Conservation (phyloP, 257 asterid species). For the Dorcoceras hygrometricum region DNA sequence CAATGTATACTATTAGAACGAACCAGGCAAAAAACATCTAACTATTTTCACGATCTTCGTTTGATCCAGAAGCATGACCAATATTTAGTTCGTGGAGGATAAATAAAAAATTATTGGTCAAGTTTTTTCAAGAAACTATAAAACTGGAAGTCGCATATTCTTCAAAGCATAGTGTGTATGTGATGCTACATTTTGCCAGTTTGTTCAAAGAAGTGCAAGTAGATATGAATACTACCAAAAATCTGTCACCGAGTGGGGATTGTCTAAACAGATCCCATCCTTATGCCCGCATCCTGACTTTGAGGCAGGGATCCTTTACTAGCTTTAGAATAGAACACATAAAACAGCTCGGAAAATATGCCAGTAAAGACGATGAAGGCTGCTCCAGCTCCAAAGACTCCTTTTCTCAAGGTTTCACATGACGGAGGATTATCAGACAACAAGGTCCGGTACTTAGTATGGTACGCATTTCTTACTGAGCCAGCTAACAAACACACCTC, state of each 20-base stretch:
- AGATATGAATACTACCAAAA: background rate
- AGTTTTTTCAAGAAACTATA: background rate
- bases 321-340: constrained; percentile 32
- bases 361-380: constrained; percentile 37
- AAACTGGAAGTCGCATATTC: background rate
- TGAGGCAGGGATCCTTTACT: constrained; percentile 35
- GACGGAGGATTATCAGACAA: constrained; percentile 32
- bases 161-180: no score
- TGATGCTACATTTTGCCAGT: no score
- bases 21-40: background rate
- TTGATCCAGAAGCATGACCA: background rate
- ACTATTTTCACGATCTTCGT: background rate
- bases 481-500: constrained; percentile 66
- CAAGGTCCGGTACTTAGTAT: constrained; percentile 44
- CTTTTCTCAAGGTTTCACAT: constrained; percentile 44
- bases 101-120: background rate
- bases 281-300: constrained; percentile 57
- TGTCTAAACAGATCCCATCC: constrained; percentile 53
- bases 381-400: constrained; percentile 49
- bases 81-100: background rate
- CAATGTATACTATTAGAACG: no score
- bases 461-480: constrained; percentile 62
- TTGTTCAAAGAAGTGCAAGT: background rate
- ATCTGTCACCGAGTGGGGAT: background rate
- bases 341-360: constrained; percentile 34